A percentile compares a stretch with the other conserved stretches of the same genome.
These are phyloP conservation scores for Aspergillus ochraceus DNA, from an alignment of 2,329 filamentous ascomycete species.

Conservation along the genomic window DNA sequence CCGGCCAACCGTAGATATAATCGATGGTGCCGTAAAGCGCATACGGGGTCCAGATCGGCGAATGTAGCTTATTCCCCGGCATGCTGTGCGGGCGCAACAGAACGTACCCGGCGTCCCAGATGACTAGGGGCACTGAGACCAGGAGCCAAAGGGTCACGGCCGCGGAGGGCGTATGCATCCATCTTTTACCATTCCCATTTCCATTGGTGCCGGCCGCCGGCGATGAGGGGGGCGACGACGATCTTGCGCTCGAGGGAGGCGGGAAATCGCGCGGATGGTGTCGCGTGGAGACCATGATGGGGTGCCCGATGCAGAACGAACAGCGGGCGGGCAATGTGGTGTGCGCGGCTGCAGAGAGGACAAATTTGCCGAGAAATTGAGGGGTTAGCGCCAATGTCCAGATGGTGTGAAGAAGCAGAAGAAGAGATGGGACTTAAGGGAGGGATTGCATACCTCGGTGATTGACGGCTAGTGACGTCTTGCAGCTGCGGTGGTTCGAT, in stretches of 20 bases:
- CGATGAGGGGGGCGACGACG: constrained; percentile 26
- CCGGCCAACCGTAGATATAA: constrained; percentile 76
- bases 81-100: constrained; percentile 78
- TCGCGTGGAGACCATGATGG: constrained; percentile 57
- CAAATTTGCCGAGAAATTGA: neutral
- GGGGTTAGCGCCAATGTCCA: neutral
- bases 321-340: neutral
- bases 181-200: constrained; percentile 25
- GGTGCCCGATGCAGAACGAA: neutral
- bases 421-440: neutral
- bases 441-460: neutral
- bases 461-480: constrained; percentile 14
- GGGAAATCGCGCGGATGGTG: constrained; percentile 55
- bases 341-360: neutral
- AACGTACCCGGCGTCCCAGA: constrained; percentile 81
- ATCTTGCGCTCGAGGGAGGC: constrained; percentile 28
- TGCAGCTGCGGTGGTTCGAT: neutral
- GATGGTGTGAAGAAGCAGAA: neutral
- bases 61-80: constrained; percentile 72
- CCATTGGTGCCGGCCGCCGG: constrained; percentile 18
- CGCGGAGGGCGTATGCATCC: constrained; percentile 62
- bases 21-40: constrained; percentile 77
- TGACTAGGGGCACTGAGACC: constrained; percentile 73
- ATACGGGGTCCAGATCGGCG: constrained; percentile 74
- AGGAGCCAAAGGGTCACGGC: constrained; percentile 69